Conservation (phyloP, 148 eudicot genomes). For the Fagopyrum tataricum region DNA sequence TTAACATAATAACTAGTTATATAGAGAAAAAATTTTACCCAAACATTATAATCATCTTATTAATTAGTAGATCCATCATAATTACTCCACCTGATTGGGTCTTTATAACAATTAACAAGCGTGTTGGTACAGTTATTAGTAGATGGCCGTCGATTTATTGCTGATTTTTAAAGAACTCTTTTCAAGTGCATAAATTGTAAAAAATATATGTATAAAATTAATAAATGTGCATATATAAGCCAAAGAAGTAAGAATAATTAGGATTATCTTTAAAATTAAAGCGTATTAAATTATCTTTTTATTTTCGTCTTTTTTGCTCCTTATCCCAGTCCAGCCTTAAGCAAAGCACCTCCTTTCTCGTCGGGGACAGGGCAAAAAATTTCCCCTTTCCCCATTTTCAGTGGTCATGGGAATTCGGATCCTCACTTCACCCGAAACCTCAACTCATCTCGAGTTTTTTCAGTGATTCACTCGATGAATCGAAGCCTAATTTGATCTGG, state of each 20-base stretch:
- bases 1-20: too few species aligned
- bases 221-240: not conserved
- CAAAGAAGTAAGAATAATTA: not conserved
- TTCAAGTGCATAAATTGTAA: too few species aligned
- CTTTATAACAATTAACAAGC: too few species aligned
- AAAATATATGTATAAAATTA: too few species aligned
- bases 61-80: too few species aligned
- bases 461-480: not conserved
- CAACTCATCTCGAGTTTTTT: not conserved
- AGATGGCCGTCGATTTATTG: too few species aligned
- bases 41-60: too few species aligned
- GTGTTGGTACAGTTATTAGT: too few species aligned
- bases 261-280: not conserved
- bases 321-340: not conserved
- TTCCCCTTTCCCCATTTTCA: not conserved
- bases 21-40: too few species aligned
- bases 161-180: too few species aligned
- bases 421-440: not conserved
- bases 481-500: not conserved
- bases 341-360: conserved; percentile 9
- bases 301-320: not conserved
- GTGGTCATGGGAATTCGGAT: not conserved
- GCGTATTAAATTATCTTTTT: not conserved
- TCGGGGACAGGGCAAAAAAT: not conserved
- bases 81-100: too few species aligned